Percentiles rank a stretch among this genome's conserved stretches.
Evolutionary conservation across 1,284 basidiomycete genomes (phyloP).

Genomic region (Tilletia setariae): DNA sequence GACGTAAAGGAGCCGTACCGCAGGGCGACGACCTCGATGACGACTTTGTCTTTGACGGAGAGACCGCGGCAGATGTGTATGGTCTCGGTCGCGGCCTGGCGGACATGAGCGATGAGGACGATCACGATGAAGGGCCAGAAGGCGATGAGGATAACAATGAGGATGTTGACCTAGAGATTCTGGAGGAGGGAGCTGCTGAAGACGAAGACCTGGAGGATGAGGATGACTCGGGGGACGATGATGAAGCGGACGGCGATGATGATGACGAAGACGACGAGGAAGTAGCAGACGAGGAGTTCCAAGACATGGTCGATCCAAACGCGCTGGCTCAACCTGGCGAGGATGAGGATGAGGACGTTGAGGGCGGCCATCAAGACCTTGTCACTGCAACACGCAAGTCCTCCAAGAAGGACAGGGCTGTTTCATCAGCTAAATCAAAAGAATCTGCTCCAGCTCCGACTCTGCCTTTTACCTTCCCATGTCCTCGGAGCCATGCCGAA

Average conservation of each 20-base stretch:
- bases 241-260: slow-evolving; percentile 45
- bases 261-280: slow-evolving; percentile 31
- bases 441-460: slow-evolving; percentile 10
- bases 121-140: slow-evolving; percentile 51
- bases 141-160: slow-evolving; percentile 40
- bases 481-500: slow-evolving; percentile 79
- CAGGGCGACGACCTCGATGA: slow-evolving; percentile 84
- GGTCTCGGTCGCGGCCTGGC: slow-evolving; percentile 43
- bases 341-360: slow-evolving; percentile 44
- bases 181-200: slow-evolving; percentile 31
- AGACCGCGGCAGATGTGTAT: slow-evolving; percentile 41
- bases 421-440: slow-evolving; percentile 13
- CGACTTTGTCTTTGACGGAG: slow-evolving; percentile 64
- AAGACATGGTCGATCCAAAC: slow-evolving; percentile 41
- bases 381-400: slow-evolving; percentile 16
- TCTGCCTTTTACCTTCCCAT: slow-evolving; percentile 85
- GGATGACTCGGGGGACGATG: slow-evolving; percentile 34
- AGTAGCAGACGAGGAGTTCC: slow-evolving; percentile 51
- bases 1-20: slow-evolving; percentile 59
- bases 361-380: slow-evolving; percentile 20
- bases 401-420: neutral
- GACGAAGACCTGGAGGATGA: slow-evolving; percentile 29
- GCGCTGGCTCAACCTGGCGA: slow-evolving; percentile 39
- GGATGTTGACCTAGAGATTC: slow-evolving; percentile 55
- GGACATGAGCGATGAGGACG: slow-evolving; percentile 53